A percentile compares a stretch with the other conserved stretches of the same genome.
Conservation (phyloP, 306 rosid genomes). For the Vigna mungo region DNA sequence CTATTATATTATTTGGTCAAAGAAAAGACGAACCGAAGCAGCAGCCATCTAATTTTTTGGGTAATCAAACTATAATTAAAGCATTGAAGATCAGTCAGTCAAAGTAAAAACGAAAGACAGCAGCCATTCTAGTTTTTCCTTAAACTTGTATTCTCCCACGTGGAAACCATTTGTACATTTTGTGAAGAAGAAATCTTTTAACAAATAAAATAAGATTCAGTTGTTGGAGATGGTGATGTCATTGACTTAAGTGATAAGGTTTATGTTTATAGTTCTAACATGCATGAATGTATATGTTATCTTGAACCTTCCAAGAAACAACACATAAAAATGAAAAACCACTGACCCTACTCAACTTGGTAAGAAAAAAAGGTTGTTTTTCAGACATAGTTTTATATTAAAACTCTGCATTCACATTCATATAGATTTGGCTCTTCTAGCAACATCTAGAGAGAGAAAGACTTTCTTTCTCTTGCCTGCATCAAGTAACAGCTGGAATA, state of each 20-base stretch:
- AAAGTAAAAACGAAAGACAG: neutral
- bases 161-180: constrained; percentile 33
- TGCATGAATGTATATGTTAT: neutral
- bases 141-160: constrained; percentile 17
- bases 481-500: constrained; percentile 8
- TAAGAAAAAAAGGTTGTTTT: constrained; percentile 10
- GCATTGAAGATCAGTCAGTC: neutral
- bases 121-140: neutral
- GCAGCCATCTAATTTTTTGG: neutral
- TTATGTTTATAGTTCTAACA: constrained; percentile 26
- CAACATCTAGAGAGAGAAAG: neutral
- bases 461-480: neutral
- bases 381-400: neutral
- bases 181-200: neutral
- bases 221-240: constrained; percentile 30
- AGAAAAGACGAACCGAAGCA: neutral
- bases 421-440: neutral
- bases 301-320: constrained; percentile 45
- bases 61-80: neutral
- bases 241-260: constrained; percentile 43
- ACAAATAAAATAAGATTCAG: constrained; percentile 26
- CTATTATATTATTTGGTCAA: neutral
- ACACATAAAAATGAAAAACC: constrained; percentile 29
- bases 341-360: constrained; percentile 30
- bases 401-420: neutral